Base-by-base conservation (phyloP, 2,329 filamentous ascomycete genomes). In the Xylaria sp. region DNA sequence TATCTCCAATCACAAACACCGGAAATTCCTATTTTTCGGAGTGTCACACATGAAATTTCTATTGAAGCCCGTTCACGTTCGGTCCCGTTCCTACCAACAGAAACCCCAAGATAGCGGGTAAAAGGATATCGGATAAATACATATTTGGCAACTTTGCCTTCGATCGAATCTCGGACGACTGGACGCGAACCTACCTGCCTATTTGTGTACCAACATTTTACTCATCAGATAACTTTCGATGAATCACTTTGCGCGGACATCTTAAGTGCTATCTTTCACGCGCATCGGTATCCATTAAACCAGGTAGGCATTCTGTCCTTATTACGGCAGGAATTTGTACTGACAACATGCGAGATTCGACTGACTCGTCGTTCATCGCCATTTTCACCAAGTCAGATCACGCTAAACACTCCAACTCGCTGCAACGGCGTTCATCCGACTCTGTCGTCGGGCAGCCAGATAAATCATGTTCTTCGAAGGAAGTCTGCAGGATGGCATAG, bases 391-490 rank as follows among this genome's bases (percentile, higher is more conserved):
- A 56, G 61, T 50, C 58, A 62, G 52, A 52, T 34, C 16, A 34
- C 52, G 50, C 47, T 54, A 16, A 11, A 13, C 37, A 3, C 7
- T 23, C 30, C 47, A 30, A 39, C 49, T 16, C 37, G 9, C 13
- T 44, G 9, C 48, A 52, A 55, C 16, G 48, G 23, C 49, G 13
- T 23, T 54, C 50, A 44, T 42, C 8, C 37, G 71, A 52, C 8
- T 51, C 42, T 3, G 11, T n/a, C 4, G 23, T 8, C 11, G 7
- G n/a, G 2, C 48, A 46, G 13, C n/a, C 4, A 30, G 23, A 30
- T 4, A 5, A n/a, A 16, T 46, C 11, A 92, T 96, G 87, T 97
- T 96, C 75, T 92, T 92, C 72, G 70, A 86, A 61, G 92, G 92
- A 16, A 86, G 85, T 62, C 76, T 97, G 18, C 89, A 95, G 68